These are phyloP conservation scores for Parathielavia appendiculata DNA, from an alignment of 495 filamentous ascomycete species.

Conservation along the genomic window DNA sequence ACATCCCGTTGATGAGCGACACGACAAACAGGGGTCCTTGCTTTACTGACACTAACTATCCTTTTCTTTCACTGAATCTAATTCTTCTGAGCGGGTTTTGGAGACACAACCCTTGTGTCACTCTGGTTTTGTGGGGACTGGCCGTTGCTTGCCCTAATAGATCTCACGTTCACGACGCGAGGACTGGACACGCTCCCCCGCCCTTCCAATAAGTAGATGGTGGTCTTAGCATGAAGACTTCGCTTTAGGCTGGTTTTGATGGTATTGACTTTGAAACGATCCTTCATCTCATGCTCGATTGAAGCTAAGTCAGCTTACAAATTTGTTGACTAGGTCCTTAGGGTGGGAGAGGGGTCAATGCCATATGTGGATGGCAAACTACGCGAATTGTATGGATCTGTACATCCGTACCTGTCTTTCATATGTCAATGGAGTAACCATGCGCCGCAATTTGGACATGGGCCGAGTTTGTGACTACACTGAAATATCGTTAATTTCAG, in stretches of 20 bases:
- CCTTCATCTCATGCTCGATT: background rate
- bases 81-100: too few relatives aligned
- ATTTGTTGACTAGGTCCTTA: too few relatives aligned
- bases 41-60: too few relatives aligned
- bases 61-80: too few relatives aligned
- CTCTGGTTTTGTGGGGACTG: too few relatives aligned
- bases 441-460: conserved; percentile 6
- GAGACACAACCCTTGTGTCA: too few relatives aligned
- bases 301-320: background rate
- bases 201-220: background rate
- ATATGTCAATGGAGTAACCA: background rate
- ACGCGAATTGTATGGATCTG: too few relatives aligned
- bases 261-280: background rate
- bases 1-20: too few relatives aligned
- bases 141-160: too few relatives aligned
- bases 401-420: too few relatives aligned
- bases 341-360: background rate
- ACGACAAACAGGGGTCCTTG: too few relatives aligned
- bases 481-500: background rate
- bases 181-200: conserved; percentile 8
- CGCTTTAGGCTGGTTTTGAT: background rate
- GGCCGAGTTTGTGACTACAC: background rate
- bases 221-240: conserved; percentile 5
- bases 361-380: background rate
- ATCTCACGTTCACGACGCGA: conserved; percentile 18